Percentiles rank a stretch among this genome's conserved stretches.
phyloP scores from a whole-genome alignment of 495 filamentous ascomycete genomes.

The Melanomma pulvis-pyrius region DNA sequence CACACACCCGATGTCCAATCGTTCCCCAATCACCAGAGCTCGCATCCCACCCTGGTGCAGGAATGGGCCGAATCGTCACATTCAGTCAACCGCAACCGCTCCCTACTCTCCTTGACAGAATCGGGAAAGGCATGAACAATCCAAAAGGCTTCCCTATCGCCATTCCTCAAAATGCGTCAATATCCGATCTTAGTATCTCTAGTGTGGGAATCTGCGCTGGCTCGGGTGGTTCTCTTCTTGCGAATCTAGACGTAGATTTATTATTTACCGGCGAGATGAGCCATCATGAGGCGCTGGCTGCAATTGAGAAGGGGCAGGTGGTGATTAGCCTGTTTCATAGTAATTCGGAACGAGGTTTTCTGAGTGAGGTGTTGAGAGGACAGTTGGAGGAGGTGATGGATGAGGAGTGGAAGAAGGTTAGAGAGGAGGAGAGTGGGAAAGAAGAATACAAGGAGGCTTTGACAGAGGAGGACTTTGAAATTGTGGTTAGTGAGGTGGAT shows the following conservation, averaged over 20 bases:
- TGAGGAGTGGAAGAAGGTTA: slow-evolving; percentile 55
- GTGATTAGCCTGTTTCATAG: slow-evolving; percentile 86
- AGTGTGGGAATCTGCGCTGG: slow-evolving; percentile 80
- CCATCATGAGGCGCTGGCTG: slow-evolving; percentile 86
- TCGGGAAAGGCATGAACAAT: slow-evolving; percentile 62
- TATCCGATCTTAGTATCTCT: slow-evolving; percentile 59
- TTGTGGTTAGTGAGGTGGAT: slow-evolving; percentile 78
- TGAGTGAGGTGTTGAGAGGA: slow-evolving; percentile 68
- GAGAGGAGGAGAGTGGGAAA: slow-evolving; percentile 47
- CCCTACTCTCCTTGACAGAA: slow-evolving; percentile 62
- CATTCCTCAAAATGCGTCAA: slow-evolving; percentile 60
- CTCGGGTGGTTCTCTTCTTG: slow-evolving; percentile 73
- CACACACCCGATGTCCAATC: slow-evolving; percentile 58
- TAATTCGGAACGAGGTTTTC: slow-evolving; percentile 84
- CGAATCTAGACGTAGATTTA: slow-evolving; percentile 66
- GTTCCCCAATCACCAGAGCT: slow-evolving; percentile 51
- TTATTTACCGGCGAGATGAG: slow-evolving; percentile 90
- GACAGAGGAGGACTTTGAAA: slow-evolving; percentile 57
- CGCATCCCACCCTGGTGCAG: slow-evolving; percentile 66
- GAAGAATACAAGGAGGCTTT: slow-evolving; percentile 52
- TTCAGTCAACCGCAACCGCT: slow-evolving; percentile 63
- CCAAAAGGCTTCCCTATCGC: slow-evolving; percentile 68
- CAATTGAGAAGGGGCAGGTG: slow-evolving; percentile 82
- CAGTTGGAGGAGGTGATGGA: slow-evolving; percentile 62
- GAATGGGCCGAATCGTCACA: slow-evolving; percentile 75